Percentiles rank a stretch among this genome's conserved stretches.
These are phyloP conservation scores for Phytopythium litorale DNA, from an alignment of 352 stramenopile species.

Conservation along the genomic window DNA sequence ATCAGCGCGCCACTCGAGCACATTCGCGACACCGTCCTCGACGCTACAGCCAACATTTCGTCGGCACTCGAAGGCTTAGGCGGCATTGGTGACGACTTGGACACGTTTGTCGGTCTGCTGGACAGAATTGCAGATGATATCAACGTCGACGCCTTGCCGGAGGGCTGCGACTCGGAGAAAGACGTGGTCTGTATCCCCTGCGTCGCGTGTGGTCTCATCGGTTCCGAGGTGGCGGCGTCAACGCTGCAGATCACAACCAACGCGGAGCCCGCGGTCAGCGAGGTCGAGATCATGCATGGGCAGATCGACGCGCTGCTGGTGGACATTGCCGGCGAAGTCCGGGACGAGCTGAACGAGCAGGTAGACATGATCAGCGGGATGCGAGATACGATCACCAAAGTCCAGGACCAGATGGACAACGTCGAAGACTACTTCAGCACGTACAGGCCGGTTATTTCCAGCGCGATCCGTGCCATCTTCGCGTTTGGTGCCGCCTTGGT, in stretches of 20 bases:
- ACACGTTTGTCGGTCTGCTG: constrained; percentile 24
- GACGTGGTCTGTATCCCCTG: constrained; percentile 35
- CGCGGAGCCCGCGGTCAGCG: constrained; percentile 26
- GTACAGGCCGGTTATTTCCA: constrained; percentile 30
- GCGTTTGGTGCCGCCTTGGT: constrained; percentile 34
- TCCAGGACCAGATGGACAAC: constrained; percentile 25
- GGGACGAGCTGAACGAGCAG: constrained; percentile 31
- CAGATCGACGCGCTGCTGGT: constrained; percentile 41
- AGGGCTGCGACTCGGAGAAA: constrained; percentile 14
- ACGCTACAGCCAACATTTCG: constrained; percentile 26
- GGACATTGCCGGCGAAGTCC: constrained; percentile 29
- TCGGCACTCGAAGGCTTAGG: constrained; percentile 25
- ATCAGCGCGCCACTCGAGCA: constrained; percentile 36
- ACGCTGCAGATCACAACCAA: constrained; percentile 32
- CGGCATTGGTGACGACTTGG: constrained; percentile 42
- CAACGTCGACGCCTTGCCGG: constrained; percentile 23
- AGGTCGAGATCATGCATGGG: constrained; percentile 27
- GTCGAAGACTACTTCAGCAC: constrained; percentile 29
- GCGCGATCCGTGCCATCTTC: constrained; percentile 47
- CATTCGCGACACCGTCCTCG: constrained; percentile 39
- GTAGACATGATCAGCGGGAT: constrained; percentile 25
- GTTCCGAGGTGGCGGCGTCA: constrained; percentile 18
- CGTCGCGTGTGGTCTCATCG: constrained; percentile 35
- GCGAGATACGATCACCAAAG: constrained; percentile 25
- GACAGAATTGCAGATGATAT: constrained; percentile 21